These are phyloP conservation scores for Lactarius deliciosus DNA, from an alignment of 768 basidiomycete species.

Conservation along the genomic window DNA sequence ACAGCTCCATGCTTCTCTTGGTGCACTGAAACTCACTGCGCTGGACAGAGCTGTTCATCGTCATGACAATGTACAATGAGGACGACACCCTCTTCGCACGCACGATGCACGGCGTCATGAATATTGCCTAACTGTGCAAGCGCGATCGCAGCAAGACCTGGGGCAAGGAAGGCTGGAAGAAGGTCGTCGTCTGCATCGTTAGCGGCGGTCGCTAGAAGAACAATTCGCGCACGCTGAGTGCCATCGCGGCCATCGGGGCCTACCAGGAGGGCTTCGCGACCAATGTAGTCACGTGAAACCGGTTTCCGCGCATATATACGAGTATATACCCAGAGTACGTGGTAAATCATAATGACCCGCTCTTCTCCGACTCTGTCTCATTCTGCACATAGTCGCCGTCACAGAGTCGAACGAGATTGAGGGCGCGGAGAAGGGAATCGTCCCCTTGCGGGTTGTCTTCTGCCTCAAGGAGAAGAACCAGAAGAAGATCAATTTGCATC, in stretches of 20 bases:
- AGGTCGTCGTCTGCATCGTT: slow-evolving; percentile 92
- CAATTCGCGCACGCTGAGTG: slow-evolving; percentile 77
- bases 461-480: slow-evolving; percentile 91
- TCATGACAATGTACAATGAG: slow-evolving; percentile 98
- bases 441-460: slow-evolving; percentile 93
- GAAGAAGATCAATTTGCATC: slow-evolving; percentile 94
- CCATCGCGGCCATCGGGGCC: slow-evolving; percentile 89
- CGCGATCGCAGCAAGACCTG: slow-evolving; percentile 88
- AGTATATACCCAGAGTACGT: slow-evolving; percentile 87
- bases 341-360: neutral
- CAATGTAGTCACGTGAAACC: slow-evolving; percentile 76
- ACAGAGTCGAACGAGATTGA: slow-evolving; percentile 79
- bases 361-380: neutral
- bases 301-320: slow-evolving; percentile 89
- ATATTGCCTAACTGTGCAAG: slow-evolving; percentile 85
- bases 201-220: slow-evolving; percentile 86
- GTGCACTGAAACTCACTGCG: slow-evolving; percentile 62
- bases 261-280: slow-evolving; percentile 95
- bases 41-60: slow-evolving; percentile 92
- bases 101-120: slow-evolving; percentile 95
- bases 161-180: slow-evolving; percentile 99
- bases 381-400: slow-evolving; percentile 60
- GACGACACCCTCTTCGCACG: slow-evolving; percentile 87
- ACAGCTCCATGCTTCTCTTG: too few relatives aligned
- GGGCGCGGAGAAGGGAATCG: slow-evolving; percentile 72